phyloP scores from a whole-genome alignment of 2,329 filamentous ascomycete species.

The Exophiala lecanii-corni region DNA sequence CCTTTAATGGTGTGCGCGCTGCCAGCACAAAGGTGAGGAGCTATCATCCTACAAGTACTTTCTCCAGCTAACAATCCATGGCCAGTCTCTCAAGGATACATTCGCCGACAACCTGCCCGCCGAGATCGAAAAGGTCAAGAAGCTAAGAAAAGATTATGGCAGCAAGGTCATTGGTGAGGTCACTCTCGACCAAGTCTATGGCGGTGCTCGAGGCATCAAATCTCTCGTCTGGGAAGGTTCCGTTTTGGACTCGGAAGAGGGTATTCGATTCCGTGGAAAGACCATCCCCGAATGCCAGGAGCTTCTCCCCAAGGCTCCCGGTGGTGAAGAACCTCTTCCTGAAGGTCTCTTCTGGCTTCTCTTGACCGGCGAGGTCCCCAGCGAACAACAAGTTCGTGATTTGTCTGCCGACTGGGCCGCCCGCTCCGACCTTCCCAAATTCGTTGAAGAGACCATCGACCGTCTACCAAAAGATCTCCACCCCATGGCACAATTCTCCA shows the following conservation, averaged over 20 bases:
- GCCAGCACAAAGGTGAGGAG: conserved; percentile 84
- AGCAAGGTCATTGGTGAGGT: conserved; percentile 95
- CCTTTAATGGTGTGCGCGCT: conserved; percentile 78
- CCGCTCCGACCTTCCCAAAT: conserved; percentile 93
- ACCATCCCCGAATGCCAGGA: conserved; percentile 99
- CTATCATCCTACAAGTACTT: conserved; percentile 85
- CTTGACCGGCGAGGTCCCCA: conserved; percentile 93
- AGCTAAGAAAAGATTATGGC: conserved; percentile 91
- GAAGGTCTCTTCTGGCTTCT: conserved; percentile 99
- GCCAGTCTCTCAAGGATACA: conserved; percentile 91
- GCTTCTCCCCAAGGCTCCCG: conserved; percentile 92
- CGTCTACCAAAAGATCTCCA: conserved; percentile 98
- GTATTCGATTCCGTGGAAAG: conserved; percentile 98
- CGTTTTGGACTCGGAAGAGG: conserved; percentile 96
- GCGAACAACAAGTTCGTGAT: conserved; percentile 96
- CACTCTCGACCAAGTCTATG: conserved; percentile 98
- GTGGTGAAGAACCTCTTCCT: conserved; percentile 92
- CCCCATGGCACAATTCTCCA: conserved; percentile 99
- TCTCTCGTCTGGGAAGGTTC: conserved; percentile 97
- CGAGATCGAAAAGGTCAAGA: conserved; percentile 99
- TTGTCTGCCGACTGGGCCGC: conserved; percentile 98
- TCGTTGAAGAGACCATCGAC: conserved; percentile 98
- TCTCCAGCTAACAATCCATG: conserved; percentile 19
- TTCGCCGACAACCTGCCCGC: conserved; percentile 93
- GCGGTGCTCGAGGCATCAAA: conserved; percentile 98